Conservation (phyloP, 305 asterid genomes). For the Solanum hybrid region DNA sequence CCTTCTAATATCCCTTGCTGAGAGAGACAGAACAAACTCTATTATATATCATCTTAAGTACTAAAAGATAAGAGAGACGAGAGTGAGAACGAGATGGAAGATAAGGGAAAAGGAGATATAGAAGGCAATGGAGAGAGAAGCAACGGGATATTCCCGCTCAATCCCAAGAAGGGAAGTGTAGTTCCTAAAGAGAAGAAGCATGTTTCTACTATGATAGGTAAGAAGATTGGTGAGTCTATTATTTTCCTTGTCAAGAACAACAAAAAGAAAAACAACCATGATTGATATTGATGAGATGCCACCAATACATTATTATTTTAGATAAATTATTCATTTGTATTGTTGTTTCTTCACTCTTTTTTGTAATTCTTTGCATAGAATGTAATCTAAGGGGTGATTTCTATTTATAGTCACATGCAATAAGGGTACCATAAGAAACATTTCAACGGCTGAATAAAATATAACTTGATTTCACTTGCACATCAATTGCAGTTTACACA, state of each 20-base stretch:
- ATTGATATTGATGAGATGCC: not conserved
- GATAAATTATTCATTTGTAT: not conserved
- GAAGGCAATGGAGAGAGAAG: not conserved
- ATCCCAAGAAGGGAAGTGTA: not conserved
- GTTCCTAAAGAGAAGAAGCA: conserved; percentile 1
- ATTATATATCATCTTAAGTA: not conserved
- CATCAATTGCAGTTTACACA: not conserved
- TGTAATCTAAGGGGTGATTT: not conserved
- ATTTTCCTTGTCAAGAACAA: not conserved
- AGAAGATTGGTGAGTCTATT: not conserved
- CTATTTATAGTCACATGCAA: not conserved
- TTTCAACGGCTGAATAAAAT: not conserved
- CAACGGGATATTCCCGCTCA: not conserved
- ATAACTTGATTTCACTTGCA: not conserved
- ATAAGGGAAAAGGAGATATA: not conserved
- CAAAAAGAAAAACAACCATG: not conserved
- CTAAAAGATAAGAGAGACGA: not conserved
- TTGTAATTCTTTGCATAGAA: not conserved
- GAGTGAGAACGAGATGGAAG: not conserved
- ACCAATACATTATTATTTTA: not conserved
- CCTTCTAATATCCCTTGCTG: not conserved
- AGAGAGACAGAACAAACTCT: not conserved
- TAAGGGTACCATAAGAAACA: not conserved
- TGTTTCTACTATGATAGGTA: conserved; percentile 7
- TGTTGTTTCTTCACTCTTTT: not conserved